Base-by-base conservation (phyloP, 169 alveolate species). In the Plasmodium reichenowi region DNA sequence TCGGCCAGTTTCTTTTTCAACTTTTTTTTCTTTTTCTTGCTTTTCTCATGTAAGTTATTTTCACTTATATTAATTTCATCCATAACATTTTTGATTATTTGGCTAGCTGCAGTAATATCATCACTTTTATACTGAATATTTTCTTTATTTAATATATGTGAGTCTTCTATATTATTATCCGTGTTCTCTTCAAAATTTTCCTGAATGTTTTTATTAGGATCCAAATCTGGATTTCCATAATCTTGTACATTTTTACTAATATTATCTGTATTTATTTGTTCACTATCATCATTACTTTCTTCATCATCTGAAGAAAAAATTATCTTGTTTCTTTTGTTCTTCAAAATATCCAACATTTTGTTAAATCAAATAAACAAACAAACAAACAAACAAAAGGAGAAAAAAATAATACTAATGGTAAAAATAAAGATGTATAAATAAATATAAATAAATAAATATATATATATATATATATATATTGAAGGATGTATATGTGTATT, bases 271-370 rank as follows among this genome's bases (percentile, higher is more conserved):
- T 17, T 56, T 8, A 15, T 43, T 47, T 38, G 72, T 29, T 45
- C 71, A 45, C 29, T 48, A 22, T 60, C 87, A 15, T 48, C 32
- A 70, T 64, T 7, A n/a, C 75, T 66, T 4, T 50, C 76, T 63
- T 64, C 75, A 2, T 76, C 76, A 8, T 29, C 64, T 22, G 64
- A 43, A 63, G 17, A 76, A 9, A 48, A 22, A 6, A 22, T 48
- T 48, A 48, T 76, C 52, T 63, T 70, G 8, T 76, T 68, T 43
- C 62, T 74, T 29, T 58, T 74, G 32, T 59, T 59, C 58, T 76
- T 76, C 50, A 76, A 63, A 62, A 64, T 64, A 43, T 64, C 63
- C 73, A 76, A 64, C 45, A 17, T 64, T 26, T 48, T 9, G 60
- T 48, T 43, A 54, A 17, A 13, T 63, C 38, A 26, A 26, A 26